These are phyloP conservation scores for Candida berthetii DNA, from an alignment of 805 yeast genomes.

Conservation along the genomic window DNA sequence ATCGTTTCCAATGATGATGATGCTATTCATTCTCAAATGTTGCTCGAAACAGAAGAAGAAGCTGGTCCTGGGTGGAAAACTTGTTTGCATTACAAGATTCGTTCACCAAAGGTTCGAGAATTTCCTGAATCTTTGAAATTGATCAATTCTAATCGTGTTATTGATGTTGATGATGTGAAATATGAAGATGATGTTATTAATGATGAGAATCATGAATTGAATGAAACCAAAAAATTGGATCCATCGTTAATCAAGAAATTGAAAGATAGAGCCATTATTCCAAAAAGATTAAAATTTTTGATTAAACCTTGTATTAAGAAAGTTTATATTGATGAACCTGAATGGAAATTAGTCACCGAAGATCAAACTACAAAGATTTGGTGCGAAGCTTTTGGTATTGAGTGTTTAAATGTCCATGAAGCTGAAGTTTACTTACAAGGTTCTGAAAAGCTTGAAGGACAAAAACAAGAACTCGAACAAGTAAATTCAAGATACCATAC, in stretches of 20 bases:
- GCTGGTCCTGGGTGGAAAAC: conserved; percentile 44
- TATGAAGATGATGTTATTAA: conserved; percentile 2
- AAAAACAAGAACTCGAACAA: background rate
- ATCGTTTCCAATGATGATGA: conserved; percentile 13
- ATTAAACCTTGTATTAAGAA: conserved; percentile 56
- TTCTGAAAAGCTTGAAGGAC: background rate
- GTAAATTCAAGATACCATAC: no score
- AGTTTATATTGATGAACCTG: conserved; percentile 28
- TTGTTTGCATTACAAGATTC: conserved; percentile 37
- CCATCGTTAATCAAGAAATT: conserved; percentile 1
- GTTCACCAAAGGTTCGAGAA: conserved; percentile 42
- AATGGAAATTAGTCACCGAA: conserved; percentile 61
- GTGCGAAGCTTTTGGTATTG: conserved; percentile 49
- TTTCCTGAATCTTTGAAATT: conserved; percentile 34
- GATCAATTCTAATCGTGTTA: conserved; percentile 13
- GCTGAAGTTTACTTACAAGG: conserved; percentile 29
- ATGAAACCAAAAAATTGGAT: background rate
- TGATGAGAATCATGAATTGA: background rate
- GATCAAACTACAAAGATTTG: conserved; percentile 46
- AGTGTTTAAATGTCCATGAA: conserved; percentile 43
- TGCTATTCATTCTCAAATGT: conserved; percentile 17
- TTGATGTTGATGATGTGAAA: background rate
- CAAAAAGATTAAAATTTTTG: conserved; percentile 45
- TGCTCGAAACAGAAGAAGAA: conserved; percentile 34
- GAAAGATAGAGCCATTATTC: conserved; percentile 35